Evolutionary conservation across 2,329 filamentous ascomycete genomes (phyloP), one percentile per base, ranked within the genome.

Genomic region (Paramyrothecium sp.): DNA sequence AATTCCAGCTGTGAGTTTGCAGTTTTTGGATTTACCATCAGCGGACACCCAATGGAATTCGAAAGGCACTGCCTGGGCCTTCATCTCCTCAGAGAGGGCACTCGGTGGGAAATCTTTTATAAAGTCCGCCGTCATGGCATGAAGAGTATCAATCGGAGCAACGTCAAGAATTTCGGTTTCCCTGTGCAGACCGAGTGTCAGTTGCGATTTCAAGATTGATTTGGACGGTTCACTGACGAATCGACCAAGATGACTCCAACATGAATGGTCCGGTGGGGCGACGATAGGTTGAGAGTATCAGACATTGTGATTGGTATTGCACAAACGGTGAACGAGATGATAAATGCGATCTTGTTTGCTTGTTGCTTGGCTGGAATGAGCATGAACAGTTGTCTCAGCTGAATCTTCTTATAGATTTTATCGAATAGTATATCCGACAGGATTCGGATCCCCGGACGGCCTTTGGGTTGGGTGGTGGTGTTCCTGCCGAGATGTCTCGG

Each of bases 21-120:
- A 12, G 7, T 26, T 51, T 30, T 33, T 61, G 2, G 56, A 58
- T 19, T 56, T 13, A 0, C 65, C 65, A 1, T 38, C 57, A 53
- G 73, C 68, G 3, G 68, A 69, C 16, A 75, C 66, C 73, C 73
- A 75, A 46, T 73, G 71, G 10, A 74, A 66, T 23, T 69, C 54
- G 19, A 73, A 54, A 7, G 70, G 67, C 3, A 73, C 16, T 1
- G 59, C 62, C 19, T 73, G 56, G 1, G 57, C 33, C 34, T 60
- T 60, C 17, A 68, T 19, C 1, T 60, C 33, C 0, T 57, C 20
- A 0, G 66, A 53, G 7, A 67, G 1, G 17, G 66, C 3, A 0
- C 46, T 34, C 1, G 61, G 59, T 2, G 69, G 61, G 11, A 67
- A 33, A 1, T 21, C 17, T 11, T 64, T 56, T 17, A 65, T 23